These are phyloP conservation scores for Lactarius vividus DNA, from an alignment of 768 basidiomycete species.

Conservation along the genomic window DNA sequence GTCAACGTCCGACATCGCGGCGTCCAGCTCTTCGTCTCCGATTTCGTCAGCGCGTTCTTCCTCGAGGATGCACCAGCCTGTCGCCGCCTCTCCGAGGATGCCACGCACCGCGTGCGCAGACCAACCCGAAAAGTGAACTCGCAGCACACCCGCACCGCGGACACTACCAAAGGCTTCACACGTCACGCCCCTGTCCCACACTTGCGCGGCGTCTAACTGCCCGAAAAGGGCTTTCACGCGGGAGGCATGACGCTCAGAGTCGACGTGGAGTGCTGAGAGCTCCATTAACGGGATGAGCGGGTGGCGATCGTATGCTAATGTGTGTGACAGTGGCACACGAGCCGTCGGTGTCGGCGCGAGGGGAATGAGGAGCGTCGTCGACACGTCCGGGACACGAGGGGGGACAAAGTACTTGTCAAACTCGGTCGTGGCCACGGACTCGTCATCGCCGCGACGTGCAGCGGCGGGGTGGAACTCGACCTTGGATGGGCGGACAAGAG, in stretches of 20 bases:
- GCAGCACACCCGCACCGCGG: slow-evolving; percentile 63
- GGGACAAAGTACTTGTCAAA: slow-evolving; percentile 63
- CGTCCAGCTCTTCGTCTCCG: slow-evolving; percentile 6
- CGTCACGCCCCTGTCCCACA: slow-evolving; percentile 61
- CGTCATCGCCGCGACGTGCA: slow-evolving; percentile 31
- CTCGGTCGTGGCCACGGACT: slow-evolving; percentile 35
- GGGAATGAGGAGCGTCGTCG: slow-evolving; percentile 70
- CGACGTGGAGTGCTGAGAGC: slow-evolving; percentile 50
- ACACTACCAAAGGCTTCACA: slow-evolving; percentile 62
- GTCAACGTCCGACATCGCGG: slow-evolving; percentile 31
- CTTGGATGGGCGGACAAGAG: slow-evolving; percentile 25
- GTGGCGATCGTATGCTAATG: slow-evolving; percentile 29
- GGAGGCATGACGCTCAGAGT: slow-evolving; percentile 54
- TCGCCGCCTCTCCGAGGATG: slow-evolving; percentile 68
- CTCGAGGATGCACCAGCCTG: slow-evolving; percentile 73
- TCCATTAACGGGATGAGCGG: slow-evolving; percentile 54
- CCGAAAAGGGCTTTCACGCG: slow-evolving; percentile 68
- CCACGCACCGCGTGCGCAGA: slow-evolving; percentile 58
- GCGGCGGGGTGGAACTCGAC: slow-evolving; percentile 26
- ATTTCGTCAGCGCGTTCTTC: slow-evolving; percentile 41
- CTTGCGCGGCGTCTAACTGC: slow-evolving; percentile 63
- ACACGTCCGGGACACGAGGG: slow-evolving; percentile 40
- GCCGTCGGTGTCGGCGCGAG: slow-evolving; percentile 71
- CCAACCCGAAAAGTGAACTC: slow-evolving; percentile 75
- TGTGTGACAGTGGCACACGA: slow-evolving; percentile 54